Conservation (phyloP, 23 red algal species). For the Cyanidiococcus yangmingshanensis region DNA sequence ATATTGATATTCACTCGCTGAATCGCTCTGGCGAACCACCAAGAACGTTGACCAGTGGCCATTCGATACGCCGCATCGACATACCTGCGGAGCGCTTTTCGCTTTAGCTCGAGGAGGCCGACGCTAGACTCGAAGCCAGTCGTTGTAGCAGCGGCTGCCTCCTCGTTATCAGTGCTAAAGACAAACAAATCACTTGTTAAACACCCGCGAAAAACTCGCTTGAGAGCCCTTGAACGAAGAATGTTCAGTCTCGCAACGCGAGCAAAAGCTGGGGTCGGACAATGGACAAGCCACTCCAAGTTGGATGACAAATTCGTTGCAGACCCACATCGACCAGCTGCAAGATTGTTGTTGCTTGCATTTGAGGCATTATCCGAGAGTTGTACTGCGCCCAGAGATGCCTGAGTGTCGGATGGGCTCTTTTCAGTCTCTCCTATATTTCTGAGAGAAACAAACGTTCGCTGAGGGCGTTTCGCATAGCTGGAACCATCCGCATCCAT, state of each 20-base stretch:
- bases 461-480: neutral
- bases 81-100: conserved; percentile 36
- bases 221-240: conserved; percentile 39
- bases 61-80: conserved; percentile 43
- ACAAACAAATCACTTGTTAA: conserved; percentile 33
- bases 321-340: no score
- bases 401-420: no score
- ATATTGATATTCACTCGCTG: conserved; percentile 60
- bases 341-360: no score
- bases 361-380: no score
- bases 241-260: conserved; percentile 64
- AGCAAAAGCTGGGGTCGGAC: conserved; percentile 48
- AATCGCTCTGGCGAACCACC: conserved; percentile 54
- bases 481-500: conserved; percentile 21
- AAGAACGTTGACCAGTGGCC: conserved; percentile 26
- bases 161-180: conserved; percentile 32
- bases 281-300: neutral
- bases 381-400: no score
- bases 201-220: conserved; percentile 26
- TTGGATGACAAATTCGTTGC: no score
- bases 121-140: neutral
- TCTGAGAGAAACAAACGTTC: no score
- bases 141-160: neutral
- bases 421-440: no score
- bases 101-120: neutral